phyloP scores from a whole-genome alignment of 768 basidiomycete species.

The Boletus reticuloceps region DNA sequence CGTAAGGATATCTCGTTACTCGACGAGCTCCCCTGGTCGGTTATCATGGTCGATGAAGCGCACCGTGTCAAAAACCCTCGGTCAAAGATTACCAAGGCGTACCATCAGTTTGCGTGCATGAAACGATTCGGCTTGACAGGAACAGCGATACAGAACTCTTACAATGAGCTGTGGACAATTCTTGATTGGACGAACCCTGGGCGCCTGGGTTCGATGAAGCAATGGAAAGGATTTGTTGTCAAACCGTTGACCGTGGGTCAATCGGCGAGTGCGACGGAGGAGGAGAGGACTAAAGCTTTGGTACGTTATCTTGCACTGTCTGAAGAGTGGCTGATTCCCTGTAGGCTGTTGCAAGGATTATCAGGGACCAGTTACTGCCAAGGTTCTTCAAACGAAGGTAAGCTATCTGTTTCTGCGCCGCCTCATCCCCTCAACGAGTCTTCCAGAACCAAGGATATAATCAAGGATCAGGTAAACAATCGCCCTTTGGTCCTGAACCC shows the following conservation, averaged over 20 bases:
- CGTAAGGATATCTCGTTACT: constrained; percentile 68
- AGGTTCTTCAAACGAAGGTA: constrained; percentile 81
- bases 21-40: constrained; percentile 66
- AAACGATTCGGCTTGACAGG: constrained; percentile 86
- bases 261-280: constrained; percentile 58
- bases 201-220: constrained; percentile 60
- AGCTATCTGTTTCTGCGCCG: background rate
- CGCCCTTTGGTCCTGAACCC: background rate
- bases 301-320: constrained; percentile 30
- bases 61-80: constrained; percentile 83
- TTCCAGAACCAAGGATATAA: constrained; percentile 70
- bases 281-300: constrained; percentile 54
- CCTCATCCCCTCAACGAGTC: background rate
- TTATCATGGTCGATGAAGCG: constrained; percentile 84
- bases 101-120: constrained; percentile 64
- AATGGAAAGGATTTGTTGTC: constrained; percentile 77
- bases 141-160: constrained; percentile 82
- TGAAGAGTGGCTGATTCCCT: background rate
- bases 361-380: constrained; percentile 72
- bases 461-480: constrained; percentile 56
- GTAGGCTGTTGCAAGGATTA: constrained; percentile 55
- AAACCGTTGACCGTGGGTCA: constrained; percentile 69
- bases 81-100: constrained; percentile 64
- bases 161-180: constrained; percentile 89
- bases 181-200: constrained; percentile 91